phyloP scores from a whole-genome alignment of 192 early-diverging fungal species.

The Podila minutissima region DNA sequence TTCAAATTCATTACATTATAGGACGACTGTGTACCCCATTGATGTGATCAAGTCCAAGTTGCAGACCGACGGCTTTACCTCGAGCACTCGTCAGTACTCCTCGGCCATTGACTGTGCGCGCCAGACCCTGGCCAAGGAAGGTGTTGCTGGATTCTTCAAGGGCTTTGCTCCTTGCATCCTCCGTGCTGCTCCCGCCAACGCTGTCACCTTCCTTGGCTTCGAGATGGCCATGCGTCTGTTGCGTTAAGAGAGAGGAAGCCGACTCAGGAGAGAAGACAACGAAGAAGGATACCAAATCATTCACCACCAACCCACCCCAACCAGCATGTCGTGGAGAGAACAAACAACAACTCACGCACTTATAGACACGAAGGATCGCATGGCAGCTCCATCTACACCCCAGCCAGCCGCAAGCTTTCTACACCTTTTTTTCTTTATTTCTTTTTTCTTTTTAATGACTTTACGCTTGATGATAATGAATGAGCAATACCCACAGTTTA shows the following conservation, averaged over 20 bases:
- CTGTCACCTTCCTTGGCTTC: constrained; percentile 90
- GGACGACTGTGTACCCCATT: constrained; percentile 87
- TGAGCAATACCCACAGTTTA: not conserved
- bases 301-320: too few species aligned
- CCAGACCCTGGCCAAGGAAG: constrained; percentile 82
- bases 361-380: not conserved
- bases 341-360: too few species aligned
- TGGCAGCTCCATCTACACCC: not conserved
- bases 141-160: constrained; percentile 87
- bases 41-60: constrained; percentile 96
- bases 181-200: constrained; percentile 94
- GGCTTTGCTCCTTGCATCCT: constrained; percentile 87
- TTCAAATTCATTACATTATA: constrained; percentile 7
- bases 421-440: not conserved
- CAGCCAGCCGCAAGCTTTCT: not conserved
- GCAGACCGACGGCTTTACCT: constrained; percentile 89
- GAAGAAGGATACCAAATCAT: not conserved
- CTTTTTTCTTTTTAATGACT: not conserved
- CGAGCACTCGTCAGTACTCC: constrained; percentile 70
- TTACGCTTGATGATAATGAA: not conserved
- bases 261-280: not conserved
- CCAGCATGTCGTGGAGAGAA: too few species aligned
- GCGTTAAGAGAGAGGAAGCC: constrained; percentile 22
- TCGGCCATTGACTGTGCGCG: constrained; percentile 82
- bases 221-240: constrained; percentile 64